Evolutionary conservation across 805 yeast species (phyloP).

Genomic region (Alloascoidea hylecoeti): DNA sequence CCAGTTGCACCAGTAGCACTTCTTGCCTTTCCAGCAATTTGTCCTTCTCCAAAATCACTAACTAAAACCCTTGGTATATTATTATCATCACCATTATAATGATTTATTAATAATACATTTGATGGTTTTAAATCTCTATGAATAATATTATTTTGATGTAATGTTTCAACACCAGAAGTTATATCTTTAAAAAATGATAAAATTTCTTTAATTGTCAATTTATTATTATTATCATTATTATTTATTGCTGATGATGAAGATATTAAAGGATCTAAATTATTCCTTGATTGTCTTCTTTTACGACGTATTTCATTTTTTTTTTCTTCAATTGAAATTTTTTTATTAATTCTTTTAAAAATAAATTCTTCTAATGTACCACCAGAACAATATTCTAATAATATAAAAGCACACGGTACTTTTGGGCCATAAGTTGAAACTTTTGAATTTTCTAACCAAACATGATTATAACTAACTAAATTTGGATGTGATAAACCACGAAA

Average conservation of each 20-base stretch:
- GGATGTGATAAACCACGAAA: slow-evolving; percentile 33
- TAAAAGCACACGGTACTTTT: slow-evolving; percentile 59
- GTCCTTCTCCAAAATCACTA: slow-evolving; percentile 86
- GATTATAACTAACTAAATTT: slow-evolving; percentile 73
- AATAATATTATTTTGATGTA: slow-evolving; percentile 64
- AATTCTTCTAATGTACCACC: slow-evolving; percentile 80
- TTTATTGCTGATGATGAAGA: neutral
- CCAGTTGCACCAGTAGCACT: slow-evolving; percentile 78
- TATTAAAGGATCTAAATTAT: slow-evolving; percentile 2
- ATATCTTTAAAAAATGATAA: slow-evolving; percentile 54
- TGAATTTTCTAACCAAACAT: slow-evolving; percentile 80
- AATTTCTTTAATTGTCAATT: slow-evolving; percentile 44
- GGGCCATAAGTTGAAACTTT: slow-evolving; percentile 37
- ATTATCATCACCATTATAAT: slow-evolving; percentile 9
- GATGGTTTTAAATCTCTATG: slow-evolving; percentile 88
- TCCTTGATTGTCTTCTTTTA: slow-evolving; percentile 9
- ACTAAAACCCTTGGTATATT: slow-evolving; percentile 58
- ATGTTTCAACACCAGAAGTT: slow-evolving; percentile 51
- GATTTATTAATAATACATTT: slow-evolving; percentile 45
- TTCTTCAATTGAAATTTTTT: slow-evolving; percentile 19
- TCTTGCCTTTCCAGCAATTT: slow-evolving; percentile 49
- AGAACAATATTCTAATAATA: slow-evolving; percentile 75
- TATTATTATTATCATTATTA: neutral
- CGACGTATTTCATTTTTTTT: slow-evolving; percentile 20
- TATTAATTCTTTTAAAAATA: slow-evolving; percentile 23